A percentile compares a stretch with the other conserved stretches of the same genome.
Evolutionary conservation across 495 filamentous ascomycete species (phyloP).

Genomic region (Zalerion maritima): DNA sequence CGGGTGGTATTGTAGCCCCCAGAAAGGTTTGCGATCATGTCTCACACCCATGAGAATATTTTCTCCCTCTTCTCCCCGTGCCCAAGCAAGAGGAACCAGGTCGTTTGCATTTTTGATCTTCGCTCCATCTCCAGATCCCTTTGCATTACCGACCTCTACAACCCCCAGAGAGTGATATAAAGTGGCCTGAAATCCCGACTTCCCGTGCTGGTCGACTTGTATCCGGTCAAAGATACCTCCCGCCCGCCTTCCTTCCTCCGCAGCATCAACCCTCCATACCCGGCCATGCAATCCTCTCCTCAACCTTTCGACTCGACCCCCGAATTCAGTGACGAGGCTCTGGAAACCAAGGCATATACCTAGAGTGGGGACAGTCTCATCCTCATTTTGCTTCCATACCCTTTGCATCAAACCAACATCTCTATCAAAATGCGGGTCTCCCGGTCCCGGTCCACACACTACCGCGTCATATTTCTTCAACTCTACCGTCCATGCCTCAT

Average conservation of each 20-base stretch:
- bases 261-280: slow-evolving; percentile 43
- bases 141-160: no score
- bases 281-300: slow-evolving; percentile 67
- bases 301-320: slow-evolving; percentile 47
- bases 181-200: slow-evolving; percentile 50
- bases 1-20: slow-evolving; percentile 87
- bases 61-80: slow-evolving; percentile 25
- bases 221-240: slow-evolving; percentile 35
- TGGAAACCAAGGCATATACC: slow-evolving; percentile 93
- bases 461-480: slow-evolving; percentile 56
- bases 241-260: slow-evolving; percentile 13
- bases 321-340: slow-evolving; percentile 54
- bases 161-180: slow-evolving; percentile 82
- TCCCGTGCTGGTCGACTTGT: no score
- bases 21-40: slow-evolving; percentile 63
- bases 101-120: slow-evolving; percentile 12
- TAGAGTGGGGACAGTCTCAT: slow-evolving; percentile 53
- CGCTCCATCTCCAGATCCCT: background rate
- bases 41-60: slow-evolving; percentile 63
- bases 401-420: slow-evolving; percentile 71
- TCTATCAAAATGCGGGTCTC: slow-evolving; percentile 37
- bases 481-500: slow-evolving; percentile 19
- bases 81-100: slow-evolving; percentile 55
- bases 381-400: slow-evolving; percentile 53
- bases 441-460: slow-evolving; percentile 70